A percentile compares a stretch with the other conserved stretches of the same genome.
Conservation (phyloP, 192 early-diverging fungal species). For the Mortierella antarctica region DNA sequence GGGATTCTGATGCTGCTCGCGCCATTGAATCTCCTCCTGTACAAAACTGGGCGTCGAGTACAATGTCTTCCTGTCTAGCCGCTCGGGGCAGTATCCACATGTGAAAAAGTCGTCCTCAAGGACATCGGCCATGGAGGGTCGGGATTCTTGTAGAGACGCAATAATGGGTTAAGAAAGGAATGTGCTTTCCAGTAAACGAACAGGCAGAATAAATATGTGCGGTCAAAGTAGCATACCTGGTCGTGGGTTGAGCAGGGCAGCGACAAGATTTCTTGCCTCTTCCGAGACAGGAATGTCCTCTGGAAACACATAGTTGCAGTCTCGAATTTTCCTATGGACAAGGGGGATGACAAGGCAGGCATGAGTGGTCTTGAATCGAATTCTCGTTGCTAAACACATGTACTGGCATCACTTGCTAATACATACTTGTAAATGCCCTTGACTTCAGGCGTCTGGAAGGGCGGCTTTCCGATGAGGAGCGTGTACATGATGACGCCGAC, state of each 20-base stretch:
- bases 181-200: not conserved
- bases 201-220: not conserved
- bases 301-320: conserved; percentile 83
- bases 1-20: not conserved
- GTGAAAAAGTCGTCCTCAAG: conserved; percentile 53
- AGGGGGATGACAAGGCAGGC: not conserved
- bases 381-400: not conserved
- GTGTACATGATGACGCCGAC: conserved; percentile 93
- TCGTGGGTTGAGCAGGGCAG: conserved; percentile 70
- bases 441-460: conserved; percentile 87
- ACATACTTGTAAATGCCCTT: conserved; percentile 80
- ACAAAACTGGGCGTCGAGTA: conserved; percentile 25
- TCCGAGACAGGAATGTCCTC: conserved; percentile 64
- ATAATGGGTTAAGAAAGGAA: not conserved
- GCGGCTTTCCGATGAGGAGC: conserved; percentile 87
- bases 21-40: conserved; percentile 14
- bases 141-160: conserved; percentile 20
- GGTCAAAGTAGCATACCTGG: conserved; percentile 55
- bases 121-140: conserved; percentile 48
- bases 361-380: not conserved
- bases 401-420: not conserved
- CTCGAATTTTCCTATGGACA: conserved; percentile 36
- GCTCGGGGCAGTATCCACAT: conserved; percentile 25
- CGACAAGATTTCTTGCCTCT: conserved; percentile 76
- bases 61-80: conserved; percentile 15